These are phyloP conservation scores for Aspergillus pseudotamarii DNA, from an alignment of 2,329 filamentous ascomycete genomes.

Conservation along the genomic window DNA sequence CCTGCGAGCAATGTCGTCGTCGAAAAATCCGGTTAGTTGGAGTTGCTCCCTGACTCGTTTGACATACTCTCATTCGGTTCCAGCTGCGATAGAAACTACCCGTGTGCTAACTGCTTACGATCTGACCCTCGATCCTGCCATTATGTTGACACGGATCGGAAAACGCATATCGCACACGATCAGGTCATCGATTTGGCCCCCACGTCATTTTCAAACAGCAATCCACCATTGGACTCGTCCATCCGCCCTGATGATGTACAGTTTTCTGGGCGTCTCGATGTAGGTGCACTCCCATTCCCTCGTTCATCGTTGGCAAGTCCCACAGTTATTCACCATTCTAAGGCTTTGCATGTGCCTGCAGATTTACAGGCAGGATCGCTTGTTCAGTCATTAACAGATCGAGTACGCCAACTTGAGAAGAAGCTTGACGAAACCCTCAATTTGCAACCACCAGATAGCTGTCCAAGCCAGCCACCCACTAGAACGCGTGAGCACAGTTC, in stretches of 20 bases:
- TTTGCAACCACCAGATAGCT: neutral
- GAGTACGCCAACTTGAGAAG: neutral
- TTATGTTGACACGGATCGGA: neutral
- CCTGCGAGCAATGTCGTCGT: neutral
- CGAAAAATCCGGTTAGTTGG: neutral
- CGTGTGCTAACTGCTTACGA: slow-evolving; percentile 70
- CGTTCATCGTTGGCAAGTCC: neutral
- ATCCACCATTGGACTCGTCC: neutral
- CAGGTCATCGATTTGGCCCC: neutral
- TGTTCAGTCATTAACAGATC: neutral
- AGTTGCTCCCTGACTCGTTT: neutral
- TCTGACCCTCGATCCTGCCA: slow-evolving; percentile 56
- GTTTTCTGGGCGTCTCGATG: neutral
- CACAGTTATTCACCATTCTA: neutral
- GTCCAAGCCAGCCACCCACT: neutral
- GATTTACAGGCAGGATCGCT: neutral
- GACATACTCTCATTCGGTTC: slow-evolving; percentile 34
- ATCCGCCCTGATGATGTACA: neutral
- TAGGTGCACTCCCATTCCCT: neutral
- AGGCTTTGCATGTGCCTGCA: neutral
- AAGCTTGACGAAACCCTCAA: neutral
- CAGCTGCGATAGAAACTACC: slow-evolving; percentile 72
- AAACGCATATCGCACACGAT: neutral
- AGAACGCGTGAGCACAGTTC: neutral
- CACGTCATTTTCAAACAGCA: neutral